phyloP scores from a whole-genome alignment of 495 filamentous ascomycete species.

The Cercophora samala region DNA sequence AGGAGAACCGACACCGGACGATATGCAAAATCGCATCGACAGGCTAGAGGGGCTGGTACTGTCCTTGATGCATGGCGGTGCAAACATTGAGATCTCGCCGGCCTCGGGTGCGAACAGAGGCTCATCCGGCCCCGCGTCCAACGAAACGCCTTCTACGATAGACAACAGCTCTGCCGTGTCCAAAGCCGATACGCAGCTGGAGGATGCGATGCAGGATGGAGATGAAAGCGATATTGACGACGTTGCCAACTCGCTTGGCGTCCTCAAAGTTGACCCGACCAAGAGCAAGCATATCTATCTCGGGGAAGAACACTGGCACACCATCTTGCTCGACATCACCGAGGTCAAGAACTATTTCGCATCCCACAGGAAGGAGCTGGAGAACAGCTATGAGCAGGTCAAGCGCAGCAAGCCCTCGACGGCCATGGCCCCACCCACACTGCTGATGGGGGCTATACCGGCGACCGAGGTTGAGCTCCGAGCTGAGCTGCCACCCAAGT shows the following conservation, averaged over 20 bases:
- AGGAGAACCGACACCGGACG: constrained; percentile 70
- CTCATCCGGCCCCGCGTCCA: constrained; percentile 59
- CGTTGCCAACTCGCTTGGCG: constrained; percentile 77
- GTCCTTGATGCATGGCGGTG: constrained; percentile 91
- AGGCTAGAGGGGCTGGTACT: constrained; percentile 91
- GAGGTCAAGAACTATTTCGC: constrained; percentile 90
- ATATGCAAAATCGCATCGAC: constrained; percentile 99
- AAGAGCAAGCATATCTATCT: constrained; percentile 79
- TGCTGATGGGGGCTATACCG: constrained; percentile 71
- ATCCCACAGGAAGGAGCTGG: constrained; percentile 54
- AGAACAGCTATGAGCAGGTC: constrained; percentile 59
- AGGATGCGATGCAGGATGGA: constrained; percentile 50
- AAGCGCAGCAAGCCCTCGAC: constrained; percentile 58
- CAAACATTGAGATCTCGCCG: constrained; percentile 42
- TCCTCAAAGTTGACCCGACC: constrained; percentile 81
- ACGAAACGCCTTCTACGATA: constrained; percentile 60
- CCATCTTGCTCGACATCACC: constrained; percentile 81
- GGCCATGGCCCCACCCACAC: constrained; percentile 60
- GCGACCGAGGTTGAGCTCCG: constrained; percentile 72
- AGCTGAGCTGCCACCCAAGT: constrained; percentile 72
- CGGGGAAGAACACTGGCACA: constrained; percentile 86
- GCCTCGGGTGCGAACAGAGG: constrained; percentile 47
- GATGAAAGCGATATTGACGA: constrained; percentile 82
- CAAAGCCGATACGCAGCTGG: constrained; percentile 51
- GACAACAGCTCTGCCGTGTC: constrained; percentile 61